Evolutionary conservation across 495 filamentous ascomycete species (phyloP).

Genomic region (Penicillium herquei): DNA sequence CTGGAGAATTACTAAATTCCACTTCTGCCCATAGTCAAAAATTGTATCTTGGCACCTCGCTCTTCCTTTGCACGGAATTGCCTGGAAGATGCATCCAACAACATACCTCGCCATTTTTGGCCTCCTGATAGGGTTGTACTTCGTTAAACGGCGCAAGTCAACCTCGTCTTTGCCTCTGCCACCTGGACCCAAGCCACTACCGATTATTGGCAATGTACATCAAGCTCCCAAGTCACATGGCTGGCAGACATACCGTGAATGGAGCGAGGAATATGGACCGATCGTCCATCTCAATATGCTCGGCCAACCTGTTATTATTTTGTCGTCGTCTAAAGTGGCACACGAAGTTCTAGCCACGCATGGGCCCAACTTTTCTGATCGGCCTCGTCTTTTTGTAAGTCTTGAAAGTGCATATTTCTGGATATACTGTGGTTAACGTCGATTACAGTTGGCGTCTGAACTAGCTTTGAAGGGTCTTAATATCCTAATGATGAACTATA

Average conservation of each 20-base stretch:
- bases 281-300: constrained; percentile 29
- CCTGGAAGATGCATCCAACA: not conserved
- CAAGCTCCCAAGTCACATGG: constrained; percentile 51
- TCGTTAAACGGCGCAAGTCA: not conserved
- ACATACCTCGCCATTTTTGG: not conserved
- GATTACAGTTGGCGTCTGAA: constrained; percentile 14
- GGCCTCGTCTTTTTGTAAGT: not conserved
- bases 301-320: constrained; percentile 26
- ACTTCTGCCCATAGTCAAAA: no score
- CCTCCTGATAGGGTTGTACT: not conserved
- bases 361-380: not conserved
- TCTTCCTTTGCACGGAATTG: no score
- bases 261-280: constrained; percentile 43
- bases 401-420: not conserved
- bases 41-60: no score
- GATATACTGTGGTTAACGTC: not conserved
- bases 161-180: constrained; percentile 34
- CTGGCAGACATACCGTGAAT: constrained; percentile 57
- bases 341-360: constrained; percentile 31
- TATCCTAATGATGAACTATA: constrained; percentile 24
- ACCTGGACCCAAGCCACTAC: constrained; percentile 54
- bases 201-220: constrained; percentile 56
- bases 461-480: constrained; percentile 20
- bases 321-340: constrained; percentile 26
- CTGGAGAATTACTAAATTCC: no score